Percentiles rank a stretch among this genome's conserved stretches.
Conservation (phyloP, 495 filamentous ascomycete genomes). For the Hyaloscypha bicolor region DNA sequence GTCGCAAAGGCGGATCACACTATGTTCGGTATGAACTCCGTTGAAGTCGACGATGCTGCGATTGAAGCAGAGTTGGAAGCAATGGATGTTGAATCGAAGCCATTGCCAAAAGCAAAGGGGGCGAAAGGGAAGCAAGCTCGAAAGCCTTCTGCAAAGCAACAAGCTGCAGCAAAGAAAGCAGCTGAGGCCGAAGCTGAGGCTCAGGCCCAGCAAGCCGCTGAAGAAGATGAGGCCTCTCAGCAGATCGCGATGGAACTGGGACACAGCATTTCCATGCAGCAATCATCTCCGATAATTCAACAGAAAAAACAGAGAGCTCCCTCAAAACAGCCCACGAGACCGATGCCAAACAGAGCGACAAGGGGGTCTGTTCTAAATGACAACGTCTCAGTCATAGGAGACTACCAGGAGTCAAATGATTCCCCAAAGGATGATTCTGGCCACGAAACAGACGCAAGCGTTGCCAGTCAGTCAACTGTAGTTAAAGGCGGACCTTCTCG, state of each 20-base stretch:
- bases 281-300: slow-evolving; percentile 36
- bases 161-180: slow-evolving; percentile 31
- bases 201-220: slow-evolving; percentile 34
- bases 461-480: slow-evolving; percentile 35
- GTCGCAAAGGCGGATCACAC: slow-evolving; percentile 31
- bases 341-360: slow-evolving; percentile 15
- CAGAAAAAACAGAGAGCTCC: slow-evolving; percentile 30
- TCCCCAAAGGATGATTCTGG: slow-evolving; percentile 31
- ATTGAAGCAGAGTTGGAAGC: slow-evolving; percentile 47
- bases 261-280: slow-evolving; percentile 42
- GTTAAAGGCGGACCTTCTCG: slow-evolving; percentile 23
- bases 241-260: slow-evolving; percentile 43
- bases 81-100: slow-evolving; percentile 41
- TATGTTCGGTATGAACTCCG: slow-evolving; percentile 46
- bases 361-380: slow-evolving; percentile 22
- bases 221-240: slow-evolving; percentile 35
- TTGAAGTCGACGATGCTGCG: slow-evolving; percentile 47
- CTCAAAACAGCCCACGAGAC: slow-evolving; percentile 16
- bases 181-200: slow-evolving; percentile 36
- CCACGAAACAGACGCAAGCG: slow-evolving; percentile 39
- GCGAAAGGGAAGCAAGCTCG: slow-evolving; percentile 30
- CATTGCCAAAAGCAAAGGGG: slow-evolving; percentile 45
- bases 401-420: slow-evolving; percentile 1
- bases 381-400: slow-evolving; percentile 3
- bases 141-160: slow-evolving; percentile 28